phyloP scores from a whole-genome alignment of 2,329 filamentous ascomycete genomes.

The Penicillium hordei region DNA sequence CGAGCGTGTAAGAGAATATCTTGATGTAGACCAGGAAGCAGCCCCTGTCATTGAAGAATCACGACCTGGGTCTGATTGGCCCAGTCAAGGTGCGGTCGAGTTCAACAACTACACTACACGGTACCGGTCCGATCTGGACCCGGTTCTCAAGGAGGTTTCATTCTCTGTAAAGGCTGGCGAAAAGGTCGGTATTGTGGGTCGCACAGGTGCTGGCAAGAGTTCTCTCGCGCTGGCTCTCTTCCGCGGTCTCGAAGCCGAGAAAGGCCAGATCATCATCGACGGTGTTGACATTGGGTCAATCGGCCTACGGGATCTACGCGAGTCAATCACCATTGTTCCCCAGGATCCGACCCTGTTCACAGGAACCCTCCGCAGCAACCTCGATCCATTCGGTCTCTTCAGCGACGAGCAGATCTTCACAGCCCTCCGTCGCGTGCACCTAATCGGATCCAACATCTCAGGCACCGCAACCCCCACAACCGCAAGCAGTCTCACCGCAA shows the following conservation, averaged over 20 bases:
- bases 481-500: slow-evolving; percentile 28
- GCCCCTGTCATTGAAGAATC: slow-evolving; percentile 72
- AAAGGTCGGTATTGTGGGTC: slow-evolving; percentile 93
- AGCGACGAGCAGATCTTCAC: slow-evolving; percentile 88
- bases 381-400: slow-evolving; percentile 88
- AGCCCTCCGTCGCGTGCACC: slow-evolving; percentile 81
- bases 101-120: slow-evolving; percentile 87
- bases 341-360: slow-evolving; percentile 92
- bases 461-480: slow-evolving; percentile 38
- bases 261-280: slow-evolving; percentile 86
- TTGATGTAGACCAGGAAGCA: slow-evolving; percentile 94
- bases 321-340: slow-evolving; percentile 94
- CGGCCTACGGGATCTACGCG: slow-evolving; percentile 86
- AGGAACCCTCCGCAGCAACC: slow-evolving; percentile 85
- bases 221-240: slow-evolving; percentile 91
- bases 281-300: slow-evolving; percentile 86
- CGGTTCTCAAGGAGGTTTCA: slow-evolving; percentile 76
- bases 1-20: slow-evolving; percentile 94
- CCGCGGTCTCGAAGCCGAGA: slow-evolving; percentile 86
- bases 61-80: slow-evolving; percentile 78
- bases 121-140: slow-evolving; percentile 83
- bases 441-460: slow-evolving; percentile 58
- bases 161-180: slow-evolving; percentile 85
- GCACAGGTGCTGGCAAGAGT: slow-evolving; percentile 95
- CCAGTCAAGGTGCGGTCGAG: slow-evolving; percentile 77